Evolutionary conservation across 176 grass and related monocot genomes (phyloP).

Genomic region (Avena insularis): DNA sequence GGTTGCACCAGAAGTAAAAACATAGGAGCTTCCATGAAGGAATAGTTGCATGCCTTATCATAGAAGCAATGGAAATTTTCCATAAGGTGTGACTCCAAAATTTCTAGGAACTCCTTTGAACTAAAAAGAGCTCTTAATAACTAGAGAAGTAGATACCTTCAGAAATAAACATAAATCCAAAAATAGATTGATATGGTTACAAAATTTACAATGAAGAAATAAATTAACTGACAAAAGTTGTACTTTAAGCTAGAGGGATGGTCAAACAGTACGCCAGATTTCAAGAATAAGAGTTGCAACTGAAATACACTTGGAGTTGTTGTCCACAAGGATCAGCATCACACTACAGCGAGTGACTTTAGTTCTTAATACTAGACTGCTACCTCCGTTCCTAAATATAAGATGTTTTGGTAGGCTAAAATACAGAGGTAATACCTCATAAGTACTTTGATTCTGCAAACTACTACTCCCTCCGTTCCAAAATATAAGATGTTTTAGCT

Average conservation of each 20-base stretch:
- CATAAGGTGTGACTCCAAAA: neutral
- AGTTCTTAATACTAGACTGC: neutral
- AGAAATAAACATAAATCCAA: conserved; percentile 21
- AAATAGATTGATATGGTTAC: neutral
- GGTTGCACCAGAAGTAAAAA: neutral
- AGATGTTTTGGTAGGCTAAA: no score
- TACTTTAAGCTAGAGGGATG: conserved; percentile 4
- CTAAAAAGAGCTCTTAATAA: neutral
- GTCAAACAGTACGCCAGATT: neutral
- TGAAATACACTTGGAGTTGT: neutral
- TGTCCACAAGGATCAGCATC: neutral
- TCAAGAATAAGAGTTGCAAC: conserved; percentile 18
- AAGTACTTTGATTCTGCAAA: neutral
- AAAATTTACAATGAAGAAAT: conserved; percentile 11
- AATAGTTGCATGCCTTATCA: neutral
- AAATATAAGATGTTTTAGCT: no score
- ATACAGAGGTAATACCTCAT: neutral
- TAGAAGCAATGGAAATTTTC: neutral
- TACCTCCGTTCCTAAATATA: no score
- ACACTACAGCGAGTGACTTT: neutral
- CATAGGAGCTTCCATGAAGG: neutral
- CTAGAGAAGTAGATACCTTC: conserved; percentile 24
- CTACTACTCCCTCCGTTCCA: no score
- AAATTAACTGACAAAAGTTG: conserved; percentile 19
- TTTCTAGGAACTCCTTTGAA: neutral